These are phyloP conservation scores for Kingdonia uniflora DNA, from an alignment of 164 flowering plant species.

Conservation along the genomic window DNA sequence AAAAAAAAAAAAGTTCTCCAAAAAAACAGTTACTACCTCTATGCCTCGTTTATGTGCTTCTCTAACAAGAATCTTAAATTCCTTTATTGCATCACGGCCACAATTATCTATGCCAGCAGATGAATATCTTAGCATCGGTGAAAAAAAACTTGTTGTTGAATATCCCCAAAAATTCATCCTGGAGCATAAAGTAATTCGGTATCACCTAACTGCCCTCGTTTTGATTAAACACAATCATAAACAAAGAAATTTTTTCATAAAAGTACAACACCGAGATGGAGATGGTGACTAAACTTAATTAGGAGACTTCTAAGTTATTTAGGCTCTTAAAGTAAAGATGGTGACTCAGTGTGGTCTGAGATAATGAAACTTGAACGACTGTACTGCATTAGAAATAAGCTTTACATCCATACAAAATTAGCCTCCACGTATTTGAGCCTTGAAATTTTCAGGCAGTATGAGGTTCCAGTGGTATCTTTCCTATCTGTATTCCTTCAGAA, in stretches of 20 bases:
- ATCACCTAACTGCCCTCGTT: background rate
- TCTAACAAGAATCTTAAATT: constrained; percentile 69
- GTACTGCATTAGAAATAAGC: background rate
- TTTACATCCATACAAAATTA: no score
- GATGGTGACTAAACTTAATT: no score
- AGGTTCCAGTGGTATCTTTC: no score
- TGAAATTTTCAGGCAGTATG: no score
- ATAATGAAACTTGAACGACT: background rate
- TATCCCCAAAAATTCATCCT: constrained; percentile 98
- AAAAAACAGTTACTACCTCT: constrained; percentile 47
- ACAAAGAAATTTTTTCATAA: no score
- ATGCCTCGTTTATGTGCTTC: constrained; percentile 96
- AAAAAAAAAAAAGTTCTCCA: background rate
- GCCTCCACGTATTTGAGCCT: no score
- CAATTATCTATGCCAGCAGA: constrained; percentile 51
- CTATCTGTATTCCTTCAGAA: no score
- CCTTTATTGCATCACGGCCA: constrained; percentile 77
- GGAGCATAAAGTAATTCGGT: constrained; percentile 14
- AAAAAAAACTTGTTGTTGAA: constrained; percentile 84
- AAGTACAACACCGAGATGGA: no score
- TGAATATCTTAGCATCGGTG: constrained; percentile 93
- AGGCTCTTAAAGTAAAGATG: no score
- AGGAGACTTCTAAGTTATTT: no score
- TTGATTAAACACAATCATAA: no score
- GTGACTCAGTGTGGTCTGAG: no score